phyloP scores from a whole-genome alignment of 345 rosid species.

The Dipteronia dyeriana region DNA sequence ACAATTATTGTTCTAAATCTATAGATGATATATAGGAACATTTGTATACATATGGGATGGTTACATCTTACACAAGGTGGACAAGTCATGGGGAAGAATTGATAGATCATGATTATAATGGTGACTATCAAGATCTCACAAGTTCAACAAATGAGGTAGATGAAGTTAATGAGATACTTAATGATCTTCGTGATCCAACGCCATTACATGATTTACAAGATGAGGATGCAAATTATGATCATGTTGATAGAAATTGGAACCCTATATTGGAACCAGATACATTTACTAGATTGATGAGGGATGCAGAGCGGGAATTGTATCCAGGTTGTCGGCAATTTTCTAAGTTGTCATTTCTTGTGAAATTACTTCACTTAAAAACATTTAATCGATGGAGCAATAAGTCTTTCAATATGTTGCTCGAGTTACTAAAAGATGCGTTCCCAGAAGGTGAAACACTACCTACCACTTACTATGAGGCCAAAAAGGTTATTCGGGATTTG shows the following conservation, averaged over 20 bases:
- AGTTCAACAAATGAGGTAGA: background rate
- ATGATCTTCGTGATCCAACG: background rate
- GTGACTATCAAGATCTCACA: background rate
- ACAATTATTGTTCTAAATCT: too few species aligned
- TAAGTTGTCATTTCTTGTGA: constrained; percentile 1
- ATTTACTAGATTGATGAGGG: background rate
- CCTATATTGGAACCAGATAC: background rate
- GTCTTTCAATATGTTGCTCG: constrained; percentile 18
- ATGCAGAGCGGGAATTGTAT: background rate
- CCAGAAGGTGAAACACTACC: background rate
- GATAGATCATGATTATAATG: background rate
- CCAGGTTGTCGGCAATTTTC: background rate
- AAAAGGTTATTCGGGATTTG: background rate
- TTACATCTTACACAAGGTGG: background rate
- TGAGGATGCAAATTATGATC: background rate
- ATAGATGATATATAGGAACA: background rate
- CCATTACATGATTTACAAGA: background rate
- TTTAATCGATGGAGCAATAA: background rate
- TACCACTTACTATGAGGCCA: background rate
- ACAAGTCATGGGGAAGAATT: background rate
- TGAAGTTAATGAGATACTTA: background rate
- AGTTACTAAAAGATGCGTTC: background rate
- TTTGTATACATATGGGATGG: background rate
- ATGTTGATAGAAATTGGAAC: background rate
- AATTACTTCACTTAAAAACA: constrained; percentile 2